Percentiles rank a stretch among this genome's conserved stretches.
These are phyloP conservation scores for Penicillium waksmanii DNA, from an alignment of 495 filamentous ascomycete species.

Conservation along the genomic window DNA sequence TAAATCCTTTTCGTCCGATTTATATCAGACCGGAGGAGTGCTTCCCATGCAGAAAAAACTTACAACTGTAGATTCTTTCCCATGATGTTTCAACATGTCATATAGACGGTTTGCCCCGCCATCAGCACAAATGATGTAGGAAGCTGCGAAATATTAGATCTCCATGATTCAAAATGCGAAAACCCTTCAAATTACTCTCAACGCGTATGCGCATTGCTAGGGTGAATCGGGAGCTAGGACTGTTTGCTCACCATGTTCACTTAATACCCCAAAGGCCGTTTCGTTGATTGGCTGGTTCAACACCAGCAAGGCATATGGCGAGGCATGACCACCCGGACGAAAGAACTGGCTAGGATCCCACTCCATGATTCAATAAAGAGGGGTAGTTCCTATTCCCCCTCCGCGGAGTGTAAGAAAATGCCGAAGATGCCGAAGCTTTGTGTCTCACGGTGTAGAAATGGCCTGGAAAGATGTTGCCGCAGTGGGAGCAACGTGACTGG, in stretches of 20 bases:
- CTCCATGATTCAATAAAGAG: constrained; percentile 30
- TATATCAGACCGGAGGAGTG: too few species aligned
- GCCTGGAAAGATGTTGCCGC: not conserved
- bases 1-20: too few species aligned
- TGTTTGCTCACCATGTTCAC: constrained; percentile 56
- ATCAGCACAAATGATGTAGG: constrained; percentile 75
- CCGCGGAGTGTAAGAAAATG: not conserved
- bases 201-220: too few species aligned
- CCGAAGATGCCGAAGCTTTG: not conserved
- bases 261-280: constrained; percentile 52
- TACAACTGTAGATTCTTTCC: constrained; percentile 45
- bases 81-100: constrained; percentile 48
- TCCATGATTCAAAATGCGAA: not conserved
- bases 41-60: constrained; percentile 3
- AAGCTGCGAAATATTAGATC: constrained; percentile 44
- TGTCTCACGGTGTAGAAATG: not conserved
- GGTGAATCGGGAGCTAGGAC: too few species aligned
- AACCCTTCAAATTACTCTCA: too few species aligned
- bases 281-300: constrained; percentile 72
- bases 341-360: constrained; percentile 61
- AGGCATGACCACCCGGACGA: constrained; percentile 32
- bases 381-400: too few species aligned
- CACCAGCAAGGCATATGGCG: constrained; percentile 63
- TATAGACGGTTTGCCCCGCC: constrained; percentile 86
- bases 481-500: constrained; percentile 33